Evolutionary conservation across 345 rosid genomes (phyloP), one percentile per base, ranked within the genome.

Genomic region (Eucalyptus globulus): DNA sequence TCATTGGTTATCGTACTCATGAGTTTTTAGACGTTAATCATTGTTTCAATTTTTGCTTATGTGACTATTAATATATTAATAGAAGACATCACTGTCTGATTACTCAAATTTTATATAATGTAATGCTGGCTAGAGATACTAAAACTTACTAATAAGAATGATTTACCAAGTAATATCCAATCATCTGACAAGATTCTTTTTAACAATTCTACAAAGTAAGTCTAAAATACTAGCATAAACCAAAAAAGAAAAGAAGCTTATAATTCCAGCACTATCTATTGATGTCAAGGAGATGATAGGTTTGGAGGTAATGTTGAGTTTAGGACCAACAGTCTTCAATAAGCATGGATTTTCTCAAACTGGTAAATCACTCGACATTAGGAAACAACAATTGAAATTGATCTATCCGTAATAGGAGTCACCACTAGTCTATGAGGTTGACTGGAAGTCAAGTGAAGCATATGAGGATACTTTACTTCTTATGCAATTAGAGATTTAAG

Each of bases 361-460:
- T 5, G 3, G 31, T 31, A 31, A 37, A 3, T 67, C 11, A 8
- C 80, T 67, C 12, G 3, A 31, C 80, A 31, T 67, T 67, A 9
- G 80, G 43, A 67, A 67, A 67, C 40, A 4, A 31, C 4, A 0
- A 67, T 16, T 67, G 43, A 34, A 69, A 34, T 8, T 34, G 44
- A 69, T 69, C 44, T 17, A 69, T 69, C 24, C 12, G 0, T 34
- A 69, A 69, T 69, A 60, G 31, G 80, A 69, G 26, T 69, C 6
- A 4, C 7, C 44, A 9, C 24, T 9, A 5, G 43, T 40, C 4
- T 34, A 34, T 16, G 13, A 3, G 24, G 24, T 5, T 0, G 13
- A 34, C 12, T 17, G 1, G 43, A 22, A 69, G 44, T 21, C 26
- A 69, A 69, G 24, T 69, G 44, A 69, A 22, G 12, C 12, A 9